Base-by-base conservation (phyloP, 2,329 filamentous ascomycete species). In the Dactylellina sp. region DNA sequence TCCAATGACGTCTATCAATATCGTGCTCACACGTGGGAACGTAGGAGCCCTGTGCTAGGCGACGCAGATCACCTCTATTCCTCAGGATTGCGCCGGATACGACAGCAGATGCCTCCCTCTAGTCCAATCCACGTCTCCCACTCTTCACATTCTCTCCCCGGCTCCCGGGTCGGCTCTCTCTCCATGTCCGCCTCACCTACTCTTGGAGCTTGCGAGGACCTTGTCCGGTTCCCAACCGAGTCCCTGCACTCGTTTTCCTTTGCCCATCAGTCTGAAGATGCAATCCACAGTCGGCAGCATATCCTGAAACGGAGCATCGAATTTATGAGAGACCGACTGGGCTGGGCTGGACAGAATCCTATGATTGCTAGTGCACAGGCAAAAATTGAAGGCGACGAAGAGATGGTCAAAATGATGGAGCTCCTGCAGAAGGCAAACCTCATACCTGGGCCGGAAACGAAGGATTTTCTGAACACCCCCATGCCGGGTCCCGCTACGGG, bases 201-300 rank as follows among this genome's bases (percentile, higher is more conserved):
- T 24, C 79, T 91, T 44, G 83, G 87, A 75, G 92, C 93, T 79
- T 87, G 88, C 79, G 95, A 98, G 83, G 95, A 99, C 80, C 86
- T 99, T 49, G 89, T 89, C 49, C 89, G 93, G 56, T 99, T 99
- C 80, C 94, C 95, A 0, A 92, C 78, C 12, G 95, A 99, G 80
- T 99, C 95, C 4, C 84, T 99, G 50, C 95, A 99, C 82, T 99
- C 95, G 1, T 99, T 99, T 83, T 98, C 94, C 11, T 99, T 99
- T 81, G 92, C 95, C 42, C 92, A 96, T 78, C 93, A 97, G 81
- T 94, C 93, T 1, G 93, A 97, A 79, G 94, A 98, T 75, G 89
- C 92, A 75, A 85, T 98, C 64, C 91, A 97, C 80, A 97, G 88
- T 80, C 90, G 95, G 62, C 93, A 98, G 81, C 96, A 92, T 84